Evolutionary conservation across 768 basidiomycete species (phyloP).

Genomic region (Candolleomyces aberdarensis): DNA sequence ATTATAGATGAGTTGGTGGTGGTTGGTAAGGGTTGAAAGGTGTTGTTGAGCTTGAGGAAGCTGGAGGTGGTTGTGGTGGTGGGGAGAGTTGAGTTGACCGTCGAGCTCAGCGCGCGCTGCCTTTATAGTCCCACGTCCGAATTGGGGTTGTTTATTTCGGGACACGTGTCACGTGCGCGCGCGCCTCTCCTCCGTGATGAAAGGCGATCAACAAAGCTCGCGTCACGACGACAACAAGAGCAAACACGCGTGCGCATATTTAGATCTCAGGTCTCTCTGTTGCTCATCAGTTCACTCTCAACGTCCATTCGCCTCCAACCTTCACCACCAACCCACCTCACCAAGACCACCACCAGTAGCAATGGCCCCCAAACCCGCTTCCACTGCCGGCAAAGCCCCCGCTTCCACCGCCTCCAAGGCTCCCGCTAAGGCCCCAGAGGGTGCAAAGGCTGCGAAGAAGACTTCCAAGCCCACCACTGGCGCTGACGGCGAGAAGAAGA

Average conservation of each 20-base stretch:
- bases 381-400: conserved; percentile 77
- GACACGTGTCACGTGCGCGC: conserved; percentile 7
- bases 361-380: conserved; percentile 83
- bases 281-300: not conserved
- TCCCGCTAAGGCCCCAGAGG: conserved; percentile 61
- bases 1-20: conserved; percentile 23
- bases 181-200: conserved; percentile 1
- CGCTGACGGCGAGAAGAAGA: conserved; percentile 80
- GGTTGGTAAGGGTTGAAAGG: not conserved
- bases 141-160: conserved; percentile 4
- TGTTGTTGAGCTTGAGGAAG: conserved; percentile 11
- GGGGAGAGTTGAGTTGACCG: not conserved
- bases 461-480: conserved; percentile 53
- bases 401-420: conserved; percentile 71
- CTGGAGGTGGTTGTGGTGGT: conserved; percentile 15
- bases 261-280: not conserved
- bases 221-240: conserved; percentile 1
- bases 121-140: conserved; percentile 31
- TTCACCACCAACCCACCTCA: conserved; percentile 31
- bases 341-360: conserved; percentile 15
- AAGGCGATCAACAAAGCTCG: not conserved
- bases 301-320: conserved; percentile 18
- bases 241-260: conserved; percentile 6
- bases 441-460: conserved; percentile 77
- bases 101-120: conserved; percentile 12